Conservation (phyloP, 768 basidiomycete species). For the Suillus subalutaceus region DNA sequence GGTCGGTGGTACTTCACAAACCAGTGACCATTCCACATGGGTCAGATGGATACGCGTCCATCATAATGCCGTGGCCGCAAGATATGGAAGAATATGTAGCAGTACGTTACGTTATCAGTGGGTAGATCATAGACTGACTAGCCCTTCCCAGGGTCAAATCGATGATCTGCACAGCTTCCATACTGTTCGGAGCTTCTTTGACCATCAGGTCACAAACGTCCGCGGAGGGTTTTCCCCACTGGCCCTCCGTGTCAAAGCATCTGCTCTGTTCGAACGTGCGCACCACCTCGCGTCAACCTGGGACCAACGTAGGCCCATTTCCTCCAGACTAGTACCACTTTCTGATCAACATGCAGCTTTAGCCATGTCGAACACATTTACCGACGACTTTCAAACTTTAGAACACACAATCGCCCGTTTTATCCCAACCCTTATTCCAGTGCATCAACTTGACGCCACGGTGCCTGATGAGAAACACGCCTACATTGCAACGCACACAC, state of each 20-base stretch:
- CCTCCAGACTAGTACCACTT: slow-evolving; percentile 16
- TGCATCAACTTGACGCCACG: slow-evolving; percentile 63
- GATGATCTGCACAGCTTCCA: slow-evolving; percentile 53
- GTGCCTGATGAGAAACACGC: slow-evolving; percentile 60
- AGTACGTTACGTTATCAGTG: slow-evolving; percentile 41
- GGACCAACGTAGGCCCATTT: slow-evolving; percentile 51
- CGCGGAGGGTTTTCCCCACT: slow-evolving; percentile 60
- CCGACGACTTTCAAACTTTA: slow-evolving; percentile 60
- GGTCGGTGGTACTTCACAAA: slow-evolving; percentile 74
- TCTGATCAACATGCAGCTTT: slow-evolving; percentile 38
- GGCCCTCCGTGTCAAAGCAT: slow-evolving; percentile 73
- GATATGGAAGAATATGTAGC: slow-evolving; percentile 71
- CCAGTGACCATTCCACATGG: slow-evolving; percentile 69
- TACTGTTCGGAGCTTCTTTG: slow-evolving; percentile 64
- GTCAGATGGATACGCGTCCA: slow-evolving; percentile 55
- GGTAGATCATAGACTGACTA: slow-evolving; percentile 17
- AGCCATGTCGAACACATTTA: slow-evolving; percentile 49
- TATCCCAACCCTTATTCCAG: slow-evolving; percentile 61
- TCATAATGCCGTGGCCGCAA: slow-evolving; percentile 80
- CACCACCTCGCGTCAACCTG: slow-evolving; percentile 61
- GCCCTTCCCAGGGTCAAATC: slow-evolving; percentile 54
- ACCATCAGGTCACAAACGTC: slow-evolving; percentile 53
- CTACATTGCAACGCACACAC: slow-evolving; percentile 62
- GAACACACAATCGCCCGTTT: slow-evolving; percentile 70
- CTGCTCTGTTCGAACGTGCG: slow-evolving; percentile 74